phyloP scores from a whole-genome alignment of 352 stramenopile genomes.

The Phytophthora aleatoria region DNA sequence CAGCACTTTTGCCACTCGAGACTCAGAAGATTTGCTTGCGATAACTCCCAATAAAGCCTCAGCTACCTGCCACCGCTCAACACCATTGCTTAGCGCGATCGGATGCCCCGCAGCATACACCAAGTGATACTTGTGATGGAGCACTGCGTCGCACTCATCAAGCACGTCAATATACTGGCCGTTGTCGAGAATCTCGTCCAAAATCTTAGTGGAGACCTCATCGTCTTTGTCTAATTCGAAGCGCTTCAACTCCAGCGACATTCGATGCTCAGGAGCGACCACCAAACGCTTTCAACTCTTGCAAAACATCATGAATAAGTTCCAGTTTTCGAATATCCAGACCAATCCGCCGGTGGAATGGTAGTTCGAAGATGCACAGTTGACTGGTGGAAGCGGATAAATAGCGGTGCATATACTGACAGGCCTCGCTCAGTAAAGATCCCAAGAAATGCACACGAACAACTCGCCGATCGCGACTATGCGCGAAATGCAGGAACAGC shows the following conservation, averaged over 20 bases:
- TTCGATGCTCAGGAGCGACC: constrained; percentile 83
- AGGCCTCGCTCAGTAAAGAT: background rate
- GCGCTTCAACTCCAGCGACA: constrained; percentile 88
- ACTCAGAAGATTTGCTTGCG: background rate
- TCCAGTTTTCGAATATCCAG: constrained; percentile 11
- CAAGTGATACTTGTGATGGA: constrained; percentile 90
- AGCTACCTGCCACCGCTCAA: constrained; percentile 53
- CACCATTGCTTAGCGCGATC: constrained; percentile 45
- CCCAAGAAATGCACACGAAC: background rate
- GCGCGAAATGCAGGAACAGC: constrained; percentile 78
- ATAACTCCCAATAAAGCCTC: constrained; percentile 32
- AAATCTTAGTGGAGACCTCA: background rate
- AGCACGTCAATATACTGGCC: constrained; percentile 77
- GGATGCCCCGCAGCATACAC: constrained; percentile 79
- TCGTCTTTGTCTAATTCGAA: constrained; percentile 14
- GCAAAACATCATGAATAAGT: constrained; percentile 42
- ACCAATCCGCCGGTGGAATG: background rate
- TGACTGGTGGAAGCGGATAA: background rate
- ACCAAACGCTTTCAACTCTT: constrained; percentile 40
- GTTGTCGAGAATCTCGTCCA: constrained; percentile 50
- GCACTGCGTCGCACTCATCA: constrained; percentile 89
- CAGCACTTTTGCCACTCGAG: background rate
- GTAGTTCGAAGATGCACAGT: background rate
- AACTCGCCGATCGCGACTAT: background rate
- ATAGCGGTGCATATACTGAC: background rate